Evolutionary conservation across 345 rosid species (phyloP).

Genomic region (Syzygium aqueum): DNA sequence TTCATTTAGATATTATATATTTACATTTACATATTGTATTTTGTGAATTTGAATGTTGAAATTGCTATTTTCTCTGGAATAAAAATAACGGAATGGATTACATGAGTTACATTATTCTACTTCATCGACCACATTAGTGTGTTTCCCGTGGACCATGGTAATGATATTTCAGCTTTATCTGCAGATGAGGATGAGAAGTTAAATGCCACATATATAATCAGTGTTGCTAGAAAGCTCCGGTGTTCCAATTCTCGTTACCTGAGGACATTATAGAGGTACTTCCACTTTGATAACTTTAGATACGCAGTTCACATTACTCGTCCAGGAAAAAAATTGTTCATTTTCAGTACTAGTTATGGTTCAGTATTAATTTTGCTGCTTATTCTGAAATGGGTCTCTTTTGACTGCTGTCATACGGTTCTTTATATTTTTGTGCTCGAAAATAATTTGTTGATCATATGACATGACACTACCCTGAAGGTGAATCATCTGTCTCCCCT

Average conservation of each 20-base stretch:
- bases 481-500: neutral
- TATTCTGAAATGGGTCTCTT: neutral
- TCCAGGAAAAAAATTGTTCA: neutral
- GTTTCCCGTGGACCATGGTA: neutral
- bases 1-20: neutral
- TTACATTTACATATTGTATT: neutral
- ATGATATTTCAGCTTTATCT: neutral
- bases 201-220: slow-evolving; percentile 91
- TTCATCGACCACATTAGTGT: neutral
- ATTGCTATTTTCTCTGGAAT: neutral
- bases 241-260: slow-evolving; percentile 96
- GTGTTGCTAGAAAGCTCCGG: slow-evolving; percentile 96
- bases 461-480: neutral
- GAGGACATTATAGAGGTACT: slow-evolving; percentile 94
- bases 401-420: neutral
- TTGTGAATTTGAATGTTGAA: neutral
- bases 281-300: neutral
- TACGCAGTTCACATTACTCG: neutral
- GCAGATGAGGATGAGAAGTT: slow-evolving; percentile 95
- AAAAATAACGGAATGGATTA: neutral
- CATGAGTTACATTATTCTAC: neutral
- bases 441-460: neutral
- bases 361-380: neutral
- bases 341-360: neutral
- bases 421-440: neutral